Conservation (phyloP, 2,329 filamentous ascomycete genomes). For the Aspergillus fructus region DNA sequence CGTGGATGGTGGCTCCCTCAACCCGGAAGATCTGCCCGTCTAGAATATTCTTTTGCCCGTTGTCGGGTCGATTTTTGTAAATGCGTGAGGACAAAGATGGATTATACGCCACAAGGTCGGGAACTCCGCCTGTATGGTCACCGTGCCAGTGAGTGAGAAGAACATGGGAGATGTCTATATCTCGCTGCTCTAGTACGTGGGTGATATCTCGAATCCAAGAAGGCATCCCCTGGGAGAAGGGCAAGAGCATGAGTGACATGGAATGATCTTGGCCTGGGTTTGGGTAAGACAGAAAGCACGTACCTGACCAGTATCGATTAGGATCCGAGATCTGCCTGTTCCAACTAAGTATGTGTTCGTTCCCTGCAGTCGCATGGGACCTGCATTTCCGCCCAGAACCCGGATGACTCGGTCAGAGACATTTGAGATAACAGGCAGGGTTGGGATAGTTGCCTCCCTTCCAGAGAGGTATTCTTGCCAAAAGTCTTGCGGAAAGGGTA, state of each 20-base stretch:
- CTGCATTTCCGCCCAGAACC: slow-evolving; percentile 45
- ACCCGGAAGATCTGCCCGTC: slow-evolving; percentile 40
- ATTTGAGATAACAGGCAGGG: slow-evolving; percentile 37
- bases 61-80: slow-evolving; percentile 39
- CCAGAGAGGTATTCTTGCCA: slow-evolving; percentile 17
- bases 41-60: slow-evolving; percentile 32
- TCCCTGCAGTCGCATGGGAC: slow-evolving; percentile 41
- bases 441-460: slow-evolving; percentile 28
- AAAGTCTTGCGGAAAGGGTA: slow-evolving; percentile 10
- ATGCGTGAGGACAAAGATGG: slow-evolving; percentile 25
- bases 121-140: slow-evolving; percentile 45
- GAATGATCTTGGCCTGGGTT: neutral
- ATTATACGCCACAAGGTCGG: slow-evolving; percentile 37
- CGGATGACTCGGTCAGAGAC: slow-evolving; percentile 41
- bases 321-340: slow-evolving; percentile 23
- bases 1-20: slow-evolving; percentile 41
- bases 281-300: neutral
- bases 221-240: neutral
- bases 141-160: slow-evolving; percentile 48
- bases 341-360: slow-evolving; percentile 42
- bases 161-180: slow-evolving; percentile 40
- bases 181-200: neutral
- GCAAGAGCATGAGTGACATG: neutral
- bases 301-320: slow-evolving; percentile 35
- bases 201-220: neutral